Evolutionary conservation across 2,329 filamentous ascomycete genomes (phyloP), one percentile per base, ranked within the genome.

Genomic region (Trichoderma sp.): DNA sequence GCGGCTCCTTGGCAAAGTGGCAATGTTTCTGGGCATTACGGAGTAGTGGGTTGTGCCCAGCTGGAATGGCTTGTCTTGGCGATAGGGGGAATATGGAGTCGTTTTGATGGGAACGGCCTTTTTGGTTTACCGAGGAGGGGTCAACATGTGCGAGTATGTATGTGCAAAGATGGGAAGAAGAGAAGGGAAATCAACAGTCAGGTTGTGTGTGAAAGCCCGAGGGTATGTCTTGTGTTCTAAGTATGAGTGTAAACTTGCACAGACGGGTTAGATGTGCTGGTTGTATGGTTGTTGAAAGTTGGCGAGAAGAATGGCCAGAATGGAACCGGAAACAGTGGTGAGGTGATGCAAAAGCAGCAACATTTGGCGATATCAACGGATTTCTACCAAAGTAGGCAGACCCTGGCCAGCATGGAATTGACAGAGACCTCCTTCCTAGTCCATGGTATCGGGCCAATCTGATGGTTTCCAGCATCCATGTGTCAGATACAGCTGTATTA

Each of bases 1-100:
- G 33, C 53, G 68, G 68, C 59, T 62, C 41, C 68, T 72, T 72
- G 68, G 68, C 68, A 72, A 63, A 33, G 27, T 72, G 56, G 59
- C 41, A 45, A 62, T 63, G 35, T 21, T 38, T 16, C 50, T 38
- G 29, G 56, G n/a, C 8, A 45, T 45, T 45, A 45, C 3, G 41
- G 16, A 45, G 3, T 18, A 2, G 21, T 29, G 59, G 68, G 56
- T 31, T 71, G 16, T 59, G 64, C 38, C 64, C 38, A 66, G 64
- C 41, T 41, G 18, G 38, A 56, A 56, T 68, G 24, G 56, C 14
- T 24, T 35, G 35, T 72, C 68, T 72, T 72, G 68, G 59, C 68
- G 35, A 63, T 33, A 72, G 59, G 68, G 59, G 68, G 35, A 50
- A 62, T 24, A 16, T 62, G 27, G 56, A 45, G 56, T n/a, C 21